These are phyloP conservation scores for Plasmodium inui DNA, from an alignment of 169 alveolate species.

Conservation along the genomic window DNA sequence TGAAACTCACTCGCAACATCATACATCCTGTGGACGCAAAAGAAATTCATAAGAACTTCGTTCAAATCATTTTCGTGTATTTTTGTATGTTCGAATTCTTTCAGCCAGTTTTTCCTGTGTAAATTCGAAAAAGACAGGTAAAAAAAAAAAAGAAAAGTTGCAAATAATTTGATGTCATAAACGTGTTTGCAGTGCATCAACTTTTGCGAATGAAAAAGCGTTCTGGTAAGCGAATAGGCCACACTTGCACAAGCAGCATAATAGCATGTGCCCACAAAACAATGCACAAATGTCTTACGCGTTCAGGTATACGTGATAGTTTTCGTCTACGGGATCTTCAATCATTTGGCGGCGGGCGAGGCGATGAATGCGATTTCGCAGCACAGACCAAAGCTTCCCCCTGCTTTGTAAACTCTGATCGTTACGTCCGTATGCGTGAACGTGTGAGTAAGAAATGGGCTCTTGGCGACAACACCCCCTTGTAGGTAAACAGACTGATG, in stretches of 20 bases:
- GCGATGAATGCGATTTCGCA: not conserved
- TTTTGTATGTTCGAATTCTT: constrained; percentile 62
- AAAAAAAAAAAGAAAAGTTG: not conserved
- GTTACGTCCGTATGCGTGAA: not conserved
- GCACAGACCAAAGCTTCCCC: not conserved
- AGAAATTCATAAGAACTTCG: constrained; percentile 70
- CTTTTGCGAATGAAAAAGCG: not conserved
- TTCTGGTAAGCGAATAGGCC: not conserved
- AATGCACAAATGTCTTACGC: constrained; percentile 34
- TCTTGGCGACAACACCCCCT: not conserved
- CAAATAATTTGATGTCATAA: not conserved
- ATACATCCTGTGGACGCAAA: constrained; percentile 72
- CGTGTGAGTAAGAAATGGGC: not conserved
- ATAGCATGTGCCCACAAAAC: not conserved
- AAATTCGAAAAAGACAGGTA: not conserved
- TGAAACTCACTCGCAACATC: constrained; percentile 72
- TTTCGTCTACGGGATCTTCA: constrained; percentile 56
- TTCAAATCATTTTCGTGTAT: constrained; percentile 67
- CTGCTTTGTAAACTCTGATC: not conserved
- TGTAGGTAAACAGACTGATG: not conserved
- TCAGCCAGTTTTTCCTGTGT: constrained; percentile 63
- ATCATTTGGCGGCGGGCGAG: constrained; percentile 5
- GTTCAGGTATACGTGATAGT: constrained; percentile 36
- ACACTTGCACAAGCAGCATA: not conserved
- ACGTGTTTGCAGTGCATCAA: not conserved